Conservation (phyloP, 306 rosid species). For the Inga oerstediana region DNA sequence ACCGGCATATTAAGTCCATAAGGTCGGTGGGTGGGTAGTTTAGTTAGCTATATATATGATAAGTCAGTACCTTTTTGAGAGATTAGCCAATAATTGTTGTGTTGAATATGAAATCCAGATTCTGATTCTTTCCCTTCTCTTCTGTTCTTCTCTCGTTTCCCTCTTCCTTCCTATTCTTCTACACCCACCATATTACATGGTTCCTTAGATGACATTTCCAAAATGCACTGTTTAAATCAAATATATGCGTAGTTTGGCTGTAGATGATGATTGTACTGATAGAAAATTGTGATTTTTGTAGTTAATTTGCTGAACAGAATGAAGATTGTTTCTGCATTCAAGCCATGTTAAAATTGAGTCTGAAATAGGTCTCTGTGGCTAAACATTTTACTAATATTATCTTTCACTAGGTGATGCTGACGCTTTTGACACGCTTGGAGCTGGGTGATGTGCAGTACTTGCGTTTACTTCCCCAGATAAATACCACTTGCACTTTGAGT, state of each 20-base stretch:
- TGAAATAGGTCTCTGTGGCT: slow-evolving; percentile 21
- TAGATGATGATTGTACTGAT: slow-evolving; percentile 7
- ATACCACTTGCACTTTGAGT: slow-evolving; percentile 71
- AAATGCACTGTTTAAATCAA: slow-evolving; percentile 12
- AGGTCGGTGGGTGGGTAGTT: no score
- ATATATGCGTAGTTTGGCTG: slow-evolving; percentile 8
- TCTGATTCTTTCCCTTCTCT: no score
- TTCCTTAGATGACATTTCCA: slow-evolving; percentile 5
- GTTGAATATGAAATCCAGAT: no score
- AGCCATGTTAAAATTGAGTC: background rate
- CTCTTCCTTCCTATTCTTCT: no score
- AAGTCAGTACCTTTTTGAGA: no score
- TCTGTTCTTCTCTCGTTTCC: no score
- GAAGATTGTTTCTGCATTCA: slow-evolving; percentile 7
- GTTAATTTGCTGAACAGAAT: slow-evolving; percentile 12
- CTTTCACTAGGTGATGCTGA: slow-evolving; percentile 79
- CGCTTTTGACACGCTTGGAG: slow-evolving; percentile 91
- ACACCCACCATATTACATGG: background rate
- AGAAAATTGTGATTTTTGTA: slow-evolving; percentile 16
- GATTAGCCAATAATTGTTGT: no score
- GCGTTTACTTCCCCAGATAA: slow-evolving; percentile 72
- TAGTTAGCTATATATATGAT: no score
- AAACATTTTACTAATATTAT: slow-evolving; percentile 29
- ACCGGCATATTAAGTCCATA: no score
- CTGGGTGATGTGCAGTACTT: slow-evolving; percentile 79